phyloP scores from a whole-genome alignment of 257 asterid species.

The Agastache rugosa region DNA sequence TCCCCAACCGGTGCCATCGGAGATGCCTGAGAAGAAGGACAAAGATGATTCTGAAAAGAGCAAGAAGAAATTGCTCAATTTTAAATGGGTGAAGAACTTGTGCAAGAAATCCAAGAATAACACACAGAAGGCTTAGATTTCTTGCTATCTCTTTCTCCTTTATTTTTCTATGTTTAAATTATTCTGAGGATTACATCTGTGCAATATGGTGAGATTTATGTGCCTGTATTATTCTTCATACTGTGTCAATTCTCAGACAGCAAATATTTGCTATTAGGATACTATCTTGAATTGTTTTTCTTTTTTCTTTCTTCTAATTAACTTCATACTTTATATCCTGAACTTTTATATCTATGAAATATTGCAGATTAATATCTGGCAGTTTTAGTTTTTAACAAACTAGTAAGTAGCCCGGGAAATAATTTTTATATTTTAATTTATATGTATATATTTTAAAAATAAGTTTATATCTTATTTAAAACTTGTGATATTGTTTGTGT shows the following conservation, averaged over 20 bases:
- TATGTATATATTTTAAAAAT: no score
- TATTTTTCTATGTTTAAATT: not conserved
- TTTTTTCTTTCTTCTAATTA: not conserved
- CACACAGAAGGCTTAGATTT: constrained; percentile 38
- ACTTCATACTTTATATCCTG: not conserved
- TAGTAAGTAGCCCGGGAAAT: no score
- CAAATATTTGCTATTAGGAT: not conserved
- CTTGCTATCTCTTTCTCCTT: constrained; percentile 7
- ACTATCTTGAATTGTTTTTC: not conserved
- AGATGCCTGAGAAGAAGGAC: constrained; percentile 42
- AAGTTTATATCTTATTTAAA: no score
- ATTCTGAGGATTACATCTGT: constrained; percentile 15
- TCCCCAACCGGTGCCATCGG: constrained; percentile 69
- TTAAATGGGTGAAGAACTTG: constrained; percentile 68
- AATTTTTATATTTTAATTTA: no score
- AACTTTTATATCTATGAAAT: not conserved
- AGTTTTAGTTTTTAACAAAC: not conserved
- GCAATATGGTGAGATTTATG: constrained; percentile 4
- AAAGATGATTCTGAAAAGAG: constrained; percentile 46
- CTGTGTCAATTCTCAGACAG: not conserved
- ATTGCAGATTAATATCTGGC: not conserved
- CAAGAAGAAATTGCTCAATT: constrained; percentile 58
- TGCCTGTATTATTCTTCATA: constrained; percentile 3
- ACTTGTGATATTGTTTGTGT: no score
- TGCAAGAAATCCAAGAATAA: constrained; percentile 58